These are phyloP conservation scores for Elsinoe necatrix DNA, from an alignment of 2,329 filamentous ascomycete species.

Conservation along the genomic window DNA sequence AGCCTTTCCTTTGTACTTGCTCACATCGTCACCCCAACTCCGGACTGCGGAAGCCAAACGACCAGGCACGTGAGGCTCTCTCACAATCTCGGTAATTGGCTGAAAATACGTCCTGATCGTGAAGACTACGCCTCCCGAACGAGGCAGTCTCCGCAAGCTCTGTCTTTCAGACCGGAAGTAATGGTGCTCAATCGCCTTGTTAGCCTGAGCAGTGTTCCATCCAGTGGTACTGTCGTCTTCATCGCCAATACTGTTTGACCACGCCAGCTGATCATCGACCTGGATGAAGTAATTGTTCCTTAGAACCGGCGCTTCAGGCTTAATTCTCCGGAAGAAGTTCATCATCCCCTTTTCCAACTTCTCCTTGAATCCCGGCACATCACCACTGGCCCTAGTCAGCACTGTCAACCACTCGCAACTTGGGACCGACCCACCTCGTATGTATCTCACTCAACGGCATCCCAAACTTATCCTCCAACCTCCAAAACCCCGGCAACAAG, in stretches of 20 bases:
- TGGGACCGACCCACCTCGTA: constrained; percentile 34
- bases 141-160: constrained; percentile 45
- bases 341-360: constrained; percentile 71
- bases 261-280: constrained; percentile 67
- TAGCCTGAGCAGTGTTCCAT: constrained; percentile 70
- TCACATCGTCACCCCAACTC: constrained; percentile 74
- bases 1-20: constrained; percentile 68
- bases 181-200: constrained; percentile 63
- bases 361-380: constrained; percentile 63
- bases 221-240: constrained; percentile 59
- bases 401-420: background rate
- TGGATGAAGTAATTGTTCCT: constrained; percentile 85
- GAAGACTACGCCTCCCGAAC: constrained; percentile 50
- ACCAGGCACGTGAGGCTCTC: constrained; percentile 70
- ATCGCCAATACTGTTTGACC: constrained; percentile 65
- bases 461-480: constrained; percentile 68
- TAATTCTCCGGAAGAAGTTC: constrained; percentile 68
- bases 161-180: constrained; percentile 72
- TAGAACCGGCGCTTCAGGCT: constrained; percentile 56
- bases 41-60: constrained; percentile 67
- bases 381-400: constrained; percentile 40
- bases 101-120: constrained; percentile 76
- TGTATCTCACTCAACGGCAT: constrained; percentile 76
- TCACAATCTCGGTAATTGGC: constrained; percentile 56
- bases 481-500: constrained; percentile 75